Evolutionary conservation across 805 yeast species (phyloP), one percentile per base, ranked within the genome.

Genomic region (Hanseniaspora thailandica): DNA sequence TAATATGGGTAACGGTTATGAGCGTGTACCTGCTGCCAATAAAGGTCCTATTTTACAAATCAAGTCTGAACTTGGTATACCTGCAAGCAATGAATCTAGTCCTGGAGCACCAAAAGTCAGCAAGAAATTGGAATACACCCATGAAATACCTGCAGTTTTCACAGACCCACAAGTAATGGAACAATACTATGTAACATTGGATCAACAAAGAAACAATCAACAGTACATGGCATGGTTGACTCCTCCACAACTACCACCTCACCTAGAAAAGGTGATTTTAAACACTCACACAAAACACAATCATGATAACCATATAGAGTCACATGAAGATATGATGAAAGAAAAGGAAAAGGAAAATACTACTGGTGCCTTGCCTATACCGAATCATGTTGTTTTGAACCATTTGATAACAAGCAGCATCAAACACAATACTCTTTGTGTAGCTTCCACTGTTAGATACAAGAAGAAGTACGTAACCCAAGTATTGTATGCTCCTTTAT

Each of bases 191-290:
- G 69, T 81, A 45, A 85, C 90, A 1, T 71, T 85, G 48, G 94
- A 85, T 62, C 82, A 77, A 60, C 78, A 82, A 43, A 82, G 81
- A 63, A 72, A 71, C 45, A 75, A 71, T 67, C 81, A 66, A 69
- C 77, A 70, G 71, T 78, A 69, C 71, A 81, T 72, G 75, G 66
- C 75, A 2, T 73, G 76, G 76, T 57, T 89, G 51, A 87, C 94
- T 30, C 97, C 98, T 20, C 98, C 98, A 22, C 95, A 85, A 63
- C 73, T 93, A 47, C 98, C 98, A 8, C 98, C 98, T 9, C 98
- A 90, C 66, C 73, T 93, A 56, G 98, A 93, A 65, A 84, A 84
- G 62, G 97, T 93, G 54, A 88, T 93, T 53, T 75, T 90, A 62
- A 90, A 90, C 70, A 80, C 81, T 59, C 83, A 76, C 71, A 65